Conservation (phyloP, 768 basidiomycete species). For the Lanmaoa pseudosensibilis region DNA sequence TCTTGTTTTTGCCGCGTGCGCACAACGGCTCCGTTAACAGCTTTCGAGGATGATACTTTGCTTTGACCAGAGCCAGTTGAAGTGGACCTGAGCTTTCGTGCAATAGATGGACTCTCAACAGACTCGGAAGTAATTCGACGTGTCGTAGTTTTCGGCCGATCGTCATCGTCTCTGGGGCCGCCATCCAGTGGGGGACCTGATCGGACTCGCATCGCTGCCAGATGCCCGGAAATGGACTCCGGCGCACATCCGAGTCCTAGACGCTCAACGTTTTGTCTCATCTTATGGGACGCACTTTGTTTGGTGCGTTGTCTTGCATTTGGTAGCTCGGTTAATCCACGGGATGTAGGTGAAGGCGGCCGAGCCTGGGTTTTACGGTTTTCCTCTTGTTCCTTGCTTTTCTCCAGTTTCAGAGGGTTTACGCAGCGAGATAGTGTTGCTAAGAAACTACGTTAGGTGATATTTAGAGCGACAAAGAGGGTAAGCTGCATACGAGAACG, state of each 20-base stretch:
- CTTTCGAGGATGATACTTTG: constrained; percentile 12
- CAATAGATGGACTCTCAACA: constrained; percentile 1
- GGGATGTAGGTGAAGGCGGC: constrained; percentile 7
- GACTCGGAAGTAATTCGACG: constrained; percentile 26
- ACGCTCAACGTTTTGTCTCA: constrained; percentile 2
- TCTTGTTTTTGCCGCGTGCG: constrained; percentile 2
- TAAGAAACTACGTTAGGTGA: constrained; percentile 4
- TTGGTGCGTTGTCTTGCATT: constrained; percentile 13
- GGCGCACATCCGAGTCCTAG: constrained; percentile 22
- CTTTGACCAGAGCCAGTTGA: constrained; percentile 1
- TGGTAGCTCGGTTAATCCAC: not conserved
- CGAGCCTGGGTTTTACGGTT: not conserved
- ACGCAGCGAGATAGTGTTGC: constrained; percentile 12
- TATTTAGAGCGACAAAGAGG: not conserved
- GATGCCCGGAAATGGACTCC: constrained; percentile 31
- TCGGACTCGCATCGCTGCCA: constrained; percentile 22
- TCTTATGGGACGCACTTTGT: constrained; percentile 13
- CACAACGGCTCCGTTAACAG: not conserved
- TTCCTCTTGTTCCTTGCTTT: constrained; percentile 9
- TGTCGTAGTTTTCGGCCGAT: not conserved
- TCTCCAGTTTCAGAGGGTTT: constrained; percentile 16
- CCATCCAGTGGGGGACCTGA: constrained; percentile 15
- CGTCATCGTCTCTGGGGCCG: not conserved
- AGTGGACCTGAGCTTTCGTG: constrained; percentile 3
- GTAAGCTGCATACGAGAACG: constrained; percentile 23